Percentiles rank a stretch among this genome's conserved stretches.
phyloP scores from a whole-genome alignment of 495 filamentous ascomycete genomes.

The Penicillium subrubescens region DNA sequence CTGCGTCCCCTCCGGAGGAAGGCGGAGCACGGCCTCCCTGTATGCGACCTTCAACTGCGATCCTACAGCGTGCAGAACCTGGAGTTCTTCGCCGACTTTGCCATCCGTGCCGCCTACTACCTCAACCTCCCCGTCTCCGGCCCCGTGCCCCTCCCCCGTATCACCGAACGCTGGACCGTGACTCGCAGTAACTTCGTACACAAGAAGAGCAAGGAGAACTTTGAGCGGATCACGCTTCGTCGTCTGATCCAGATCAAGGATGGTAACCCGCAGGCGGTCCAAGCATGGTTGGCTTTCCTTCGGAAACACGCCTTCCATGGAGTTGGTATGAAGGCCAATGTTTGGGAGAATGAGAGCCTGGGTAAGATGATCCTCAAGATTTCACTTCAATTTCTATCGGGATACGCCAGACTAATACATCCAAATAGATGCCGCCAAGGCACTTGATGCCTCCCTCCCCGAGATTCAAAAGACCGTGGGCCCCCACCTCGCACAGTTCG shows the following conservation, averaged over 20 bases:
- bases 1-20: constrained; percentile 78
- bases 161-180: constrained; percentile 91
- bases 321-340: constrained; percentile 97
- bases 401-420: not conserved
- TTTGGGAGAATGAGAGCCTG: constrained; percentile 79
- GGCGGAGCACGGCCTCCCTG: constrained; percentile 72
- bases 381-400: not conserved
- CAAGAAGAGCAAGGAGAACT: constrained; percentile 98
- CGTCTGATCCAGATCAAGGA: constrained; percentile 92
- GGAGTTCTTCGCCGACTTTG: constrained; percentile 86
- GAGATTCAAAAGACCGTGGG: constrained; percentile 62
- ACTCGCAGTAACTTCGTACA: constrained; percentile 85
- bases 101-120: constrained; percentile 92
- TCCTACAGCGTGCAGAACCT: constrained; percentile 90
- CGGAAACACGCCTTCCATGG: constrained; percentile 90
- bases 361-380: constrained; percentile 42
- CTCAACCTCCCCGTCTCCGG: constrained; percentile 83
- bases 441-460: constrained; percentile 61
- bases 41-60: constrained; percentile 89
- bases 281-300: constrained; percentile 88
- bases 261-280: constrained; percentile 83
- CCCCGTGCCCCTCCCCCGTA: constrained; percentile 84
- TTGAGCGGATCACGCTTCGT: constrained; percentile 84
- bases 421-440: constrained; percentile 60
- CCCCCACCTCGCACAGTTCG: constrained; percentile 65